Base-by-base conservation (phyloP, 352 stramenopile species). In the Phytophthora ramorum region DNA sequence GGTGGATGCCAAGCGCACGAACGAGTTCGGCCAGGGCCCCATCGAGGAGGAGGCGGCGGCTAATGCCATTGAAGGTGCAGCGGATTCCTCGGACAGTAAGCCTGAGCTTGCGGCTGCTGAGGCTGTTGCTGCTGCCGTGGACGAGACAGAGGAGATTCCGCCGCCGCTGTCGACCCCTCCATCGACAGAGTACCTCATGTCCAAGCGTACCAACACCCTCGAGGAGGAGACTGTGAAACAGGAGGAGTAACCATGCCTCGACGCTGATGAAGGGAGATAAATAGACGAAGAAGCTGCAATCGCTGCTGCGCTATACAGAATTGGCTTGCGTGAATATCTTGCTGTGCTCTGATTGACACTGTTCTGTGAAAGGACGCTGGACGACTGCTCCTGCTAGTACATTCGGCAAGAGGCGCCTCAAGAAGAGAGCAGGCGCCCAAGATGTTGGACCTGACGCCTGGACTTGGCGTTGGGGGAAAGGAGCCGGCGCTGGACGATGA, bases 1-100 rank as follows among this genome's bases (percentile, higher is more conserved):
- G 14, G 91, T 98, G 12, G 93, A 98, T 76, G 84, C 83, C 46
- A 95, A 81, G 50, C 83, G 96, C 51, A 93, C 85, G 14, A 98
- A 99, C 69, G 95, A 98, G 69, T 98, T 95, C 76, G 95, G 95
- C 14, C 91, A 97, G 74, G 82, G 89, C 0, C 90, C 85, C 13
- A 68, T 86, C 30, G 84, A 91, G 20, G 73, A 81, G 0, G 75
- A 79, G 22, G 69, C 69, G 5, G 55, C 48, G 19, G 37, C 66
- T 20, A 67, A 71, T 76, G 60, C 55, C 22, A 75, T 78, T 41
- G 66, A 81, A 69, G 56, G 41, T 37, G 38, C 55, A 51, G 37
- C 37, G 49, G 37, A 26, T 19, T 45, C 46, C 8, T 16, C 51
- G 7, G 43, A 71, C 9, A 40, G 16, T 9, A 58, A 66, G 3